Percentiles rank a stretch among this genome's conserved stretches.
phyloP scores from a whole-genome alignment of 495 filamentous ascomycete species.

The Xanthoparmelia taractica region DNA sequence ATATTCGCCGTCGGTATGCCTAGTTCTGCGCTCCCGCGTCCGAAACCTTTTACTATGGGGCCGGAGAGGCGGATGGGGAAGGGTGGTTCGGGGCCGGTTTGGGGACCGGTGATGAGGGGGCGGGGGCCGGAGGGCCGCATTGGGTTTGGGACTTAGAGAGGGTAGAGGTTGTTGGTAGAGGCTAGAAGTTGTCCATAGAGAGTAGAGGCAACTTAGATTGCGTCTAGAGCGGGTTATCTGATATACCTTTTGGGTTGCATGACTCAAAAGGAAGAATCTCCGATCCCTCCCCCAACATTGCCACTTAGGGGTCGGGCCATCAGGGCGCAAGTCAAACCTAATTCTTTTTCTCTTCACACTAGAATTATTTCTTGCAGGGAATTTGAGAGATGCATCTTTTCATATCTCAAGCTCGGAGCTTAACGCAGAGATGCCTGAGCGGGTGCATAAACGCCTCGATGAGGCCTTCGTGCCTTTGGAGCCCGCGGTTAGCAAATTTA shows the following conservation, averaged over 20 bases:
- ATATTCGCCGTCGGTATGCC: conserved; percentile 98
- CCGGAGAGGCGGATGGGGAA: conserved; percentile 78
- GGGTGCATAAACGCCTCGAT: conserved; percentile 37
- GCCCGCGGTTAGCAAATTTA: neutral
- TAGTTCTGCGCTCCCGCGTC: conserved; percentile 76
- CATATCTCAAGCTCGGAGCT: neutral
- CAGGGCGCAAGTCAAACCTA: too few species aligned
- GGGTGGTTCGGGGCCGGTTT: conserved; percentile 61
- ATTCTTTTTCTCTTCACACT: neutral
- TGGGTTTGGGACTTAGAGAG: conserved; percentile 26
- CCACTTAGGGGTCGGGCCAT: too few species aligned
- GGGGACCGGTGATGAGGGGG: conserved; percentile 58
- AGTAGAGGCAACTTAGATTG: too few species aligned
- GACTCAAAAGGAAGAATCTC: too few species aligned
- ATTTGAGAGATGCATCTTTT: neutral
- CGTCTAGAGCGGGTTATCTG: too few species aligned
- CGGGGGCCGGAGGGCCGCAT: conserved; percentile 32
- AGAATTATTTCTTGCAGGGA: neutral
- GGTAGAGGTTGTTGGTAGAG: too few species aligned
- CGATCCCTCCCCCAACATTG: too few species aligned
- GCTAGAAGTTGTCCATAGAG: too few species aligned
- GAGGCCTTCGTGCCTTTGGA: conserved; percentile 25
- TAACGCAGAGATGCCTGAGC: conserved; percentile 42
- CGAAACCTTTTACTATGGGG: conserved; percentile 85
- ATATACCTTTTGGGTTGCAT: too few species aligned